These are phyloP conservation scores for Cryptococcus neoformans DNA, from an alignment of 1,284 basidiomycete genomes.

Conservation along the genomic window DNA sequence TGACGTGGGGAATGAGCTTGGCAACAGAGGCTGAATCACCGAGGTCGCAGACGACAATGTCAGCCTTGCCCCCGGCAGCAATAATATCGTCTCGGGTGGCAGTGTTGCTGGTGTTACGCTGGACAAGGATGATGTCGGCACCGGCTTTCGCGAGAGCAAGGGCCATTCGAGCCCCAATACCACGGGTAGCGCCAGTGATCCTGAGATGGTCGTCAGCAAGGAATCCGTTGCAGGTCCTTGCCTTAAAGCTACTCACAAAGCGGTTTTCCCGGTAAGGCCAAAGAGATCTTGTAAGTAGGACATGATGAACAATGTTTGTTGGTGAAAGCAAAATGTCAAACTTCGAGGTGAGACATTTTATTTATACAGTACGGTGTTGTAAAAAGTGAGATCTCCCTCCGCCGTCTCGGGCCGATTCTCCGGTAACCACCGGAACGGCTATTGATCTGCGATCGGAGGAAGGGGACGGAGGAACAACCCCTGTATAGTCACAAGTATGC, in stretches of 20 bases:
- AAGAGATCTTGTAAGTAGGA: conserved; percentile 49
- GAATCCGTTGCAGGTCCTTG: neutral
- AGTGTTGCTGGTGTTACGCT: conserved; percentile 59
- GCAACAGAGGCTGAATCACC: conserved; percentile 65
- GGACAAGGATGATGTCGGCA: conserved; percentile 74
- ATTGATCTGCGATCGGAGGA: too few relatives aligned
- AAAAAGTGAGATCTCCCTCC: neutral
- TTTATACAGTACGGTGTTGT: neutral
- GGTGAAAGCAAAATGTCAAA: neutral
- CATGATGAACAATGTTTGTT: conserved; percentile 8
- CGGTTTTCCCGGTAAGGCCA: conserved; percentile 51
- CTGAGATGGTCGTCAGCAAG: conserved; percentile 12
- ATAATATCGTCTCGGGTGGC: conserved; percentile 59
- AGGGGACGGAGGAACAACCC: too few relatives aligned
- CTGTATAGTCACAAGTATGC: too few relatives aligned
- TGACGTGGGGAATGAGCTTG: conserved; percentile 57
- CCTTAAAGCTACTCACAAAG: conserved; percentile 52
- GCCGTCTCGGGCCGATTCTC: neutral
- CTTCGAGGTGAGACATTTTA: neutral
- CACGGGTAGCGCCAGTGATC: conserved; percentile 49
- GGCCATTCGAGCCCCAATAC: conserved; percentile 48
- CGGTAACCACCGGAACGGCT: neutral
- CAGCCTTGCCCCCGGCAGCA: conserved; percentile 51
- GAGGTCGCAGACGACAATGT: conserved; percentile 72
- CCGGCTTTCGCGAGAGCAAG: conserved; percentile 59